These are phyloP conservation scores for Penicillium antarcticum DNA, from an alignment of 495 filamentous ascomycete genomes.

Conservation along the genomic window DNA sequence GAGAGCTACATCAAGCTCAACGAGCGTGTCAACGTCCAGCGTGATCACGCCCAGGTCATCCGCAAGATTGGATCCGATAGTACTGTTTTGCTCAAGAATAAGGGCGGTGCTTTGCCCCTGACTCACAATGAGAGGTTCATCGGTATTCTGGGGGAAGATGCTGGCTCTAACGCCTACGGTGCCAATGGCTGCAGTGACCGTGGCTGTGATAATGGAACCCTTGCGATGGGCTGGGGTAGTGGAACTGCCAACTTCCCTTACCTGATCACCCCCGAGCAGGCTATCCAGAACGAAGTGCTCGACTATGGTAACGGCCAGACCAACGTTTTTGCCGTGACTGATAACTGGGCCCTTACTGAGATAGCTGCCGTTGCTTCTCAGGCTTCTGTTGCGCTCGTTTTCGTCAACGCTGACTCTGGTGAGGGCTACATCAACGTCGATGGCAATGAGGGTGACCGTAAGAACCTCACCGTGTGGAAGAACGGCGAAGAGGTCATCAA, in stretches of 20 bases:
- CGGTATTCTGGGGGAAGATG: conserved; percentile 84
- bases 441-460: conserved; percentile 83
- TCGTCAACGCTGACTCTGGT: conserved; percentile 83
- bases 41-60: conserved; percentile 67
- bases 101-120: conserved; percentile 69
- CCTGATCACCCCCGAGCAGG: conserved; percentile 80
- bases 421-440: conserved; percentile 86
- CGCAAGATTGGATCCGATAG: conserved; percentile 71
- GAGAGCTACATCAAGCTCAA: conserved; percentile 71
- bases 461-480: conserved; percentile 88
- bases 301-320: conserved; percentile 40
- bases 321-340: conserved; percentile 65
- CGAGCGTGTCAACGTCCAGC: conserved; percentile 78
- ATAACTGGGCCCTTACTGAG: conserved; percentile 65
- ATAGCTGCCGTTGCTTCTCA: conserved; percentile 62
- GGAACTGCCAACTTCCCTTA: conserved; percentile 91
- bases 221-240: conserved; percentile 94
- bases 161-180: conserved; percentile 71
- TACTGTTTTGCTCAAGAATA: conserved; percentile 88
- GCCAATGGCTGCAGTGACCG: conserved; percentile 82
- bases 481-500: conserved; percentile 76
- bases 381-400: conserved; percentile 75
- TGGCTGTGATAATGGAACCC: conserved; percentile 80
- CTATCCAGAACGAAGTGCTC: conserved; percentile 71
- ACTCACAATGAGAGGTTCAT: conserved; percentile 69